Conservation (phyloP, 169 alveolate species). For the Theileria sp. region DNA sequence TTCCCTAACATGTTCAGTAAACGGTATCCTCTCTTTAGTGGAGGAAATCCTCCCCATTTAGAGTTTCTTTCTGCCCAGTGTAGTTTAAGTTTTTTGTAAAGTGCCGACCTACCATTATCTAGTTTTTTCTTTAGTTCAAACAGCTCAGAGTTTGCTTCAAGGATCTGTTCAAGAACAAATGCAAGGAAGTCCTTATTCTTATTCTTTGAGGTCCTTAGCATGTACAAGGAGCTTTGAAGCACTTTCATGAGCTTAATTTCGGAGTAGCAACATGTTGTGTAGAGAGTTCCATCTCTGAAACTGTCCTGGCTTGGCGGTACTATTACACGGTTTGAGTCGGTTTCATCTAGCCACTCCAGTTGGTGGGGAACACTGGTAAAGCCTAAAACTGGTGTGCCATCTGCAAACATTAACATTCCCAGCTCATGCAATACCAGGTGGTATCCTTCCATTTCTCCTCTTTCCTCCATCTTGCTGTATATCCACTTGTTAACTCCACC, state of each 20-base stretch:
- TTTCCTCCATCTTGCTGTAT: slow-evolving; percentile 66
- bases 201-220: slow-evolving; percentile 45
- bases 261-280: slow-evolving; percentile 72
- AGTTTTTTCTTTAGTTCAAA: slow-evolving; percentile 67
- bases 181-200: slow-evolving; percentile 49
- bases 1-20: slow-evolving; percentile 86
- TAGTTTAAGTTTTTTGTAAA: slow-evolving; percentile 70
- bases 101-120: slow-evolving; percentile 73
- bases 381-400: slow-evolving; percentile 33
- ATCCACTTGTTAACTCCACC: slow-evolving; percentile 63
- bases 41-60: slow-evolving; percentile 76
- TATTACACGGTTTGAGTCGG: slow-evolving; percentile 56
- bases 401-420: slow-evolving; percentile 36
- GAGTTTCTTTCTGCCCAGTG: slow-evolving; percentile 76
- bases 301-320: slow-evolving; percentile 78
- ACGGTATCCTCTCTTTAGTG: slow-evolving; percentile 74
- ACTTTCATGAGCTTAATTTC: slow-evolving; percentile 71
- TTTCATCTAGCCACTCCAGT: slow-evolving; percentile 72
- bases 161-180: slow-evolving; percentile 64
- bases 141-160: slow-evolving; percentile 69
- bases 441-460: slow-evolving; percentile 67
- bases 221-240: slow-evolving; percentile 62
- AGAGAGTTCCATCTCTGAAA: slow-evolving; percentile 78
- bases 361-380: slow-evolving; percentile 61
- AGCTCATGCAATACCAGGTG: slow-evolving; percentile 44